phyloP scores from a whole-genome alignment of 2,329 filamentous ascomycete genomes.

The Aspergillus melleus region DNA sequence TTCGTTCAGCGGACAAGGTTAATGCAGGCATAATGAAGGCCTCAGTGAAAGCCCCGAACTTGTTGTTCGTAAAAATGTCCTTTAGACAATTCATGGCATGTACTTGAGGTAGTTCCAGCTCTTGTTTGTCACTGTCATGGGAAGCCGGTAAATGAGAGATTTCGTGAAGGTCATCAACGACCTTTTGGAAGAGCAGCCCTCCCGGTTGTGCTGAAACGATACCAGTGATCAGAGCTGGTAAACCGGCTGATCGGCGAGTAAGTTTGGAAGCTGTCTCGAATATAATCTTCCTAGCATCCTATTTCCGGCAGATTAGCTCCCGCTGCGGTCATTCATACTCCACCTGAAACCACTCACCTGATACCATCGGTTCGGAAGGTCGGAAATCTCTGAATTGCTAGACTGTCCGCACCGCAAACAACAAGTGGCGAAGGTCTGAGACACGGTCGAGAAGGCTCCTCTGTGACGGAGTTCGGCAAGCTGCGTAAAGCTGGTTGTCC shows the following conservation, averaged over 20 bases:
- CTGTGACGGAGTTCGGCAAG: slow-evolving; percentile 81
- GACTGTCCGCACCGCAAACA: slow-evolving; percentile 66
- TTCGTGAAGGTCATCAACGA: slow-evolving; percentile 43
- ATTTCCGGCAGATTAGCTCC: neutral
- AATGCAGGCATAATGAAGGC: slow-evolving; percentile 71
- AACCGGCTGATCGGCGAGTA: slow-evolving; percentile 86
- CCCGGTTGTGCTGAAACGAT: slow-evolving; percentile 66
- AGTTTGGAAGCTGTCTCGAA: slow-evolving; percentile 72
- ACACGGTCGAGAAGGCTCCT: slow-evolving; percentile 90
- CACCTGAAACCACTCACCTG: slow-evolving; percentile 72
- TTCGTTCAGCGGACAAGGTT: slow-evolving; percentile 73
- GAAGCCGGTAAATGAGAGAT: slow-evolving; percentile 36
- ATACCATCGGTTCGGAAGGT: slow-evolving; percentile 69
- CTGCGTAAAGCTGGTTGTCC: slow-evolving; percentile 76
- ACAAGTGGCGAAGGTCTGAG: slow-evolving; percentile 79
- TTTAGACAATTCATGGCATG: slow-evolving; percentile 93
- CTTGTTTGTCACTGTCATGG: slow-evolving; percentile 32
- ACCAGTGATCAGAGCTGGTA: slow-evolving; percentile 82
- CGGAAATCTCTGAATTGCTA: slow-evolving; percentile 42
- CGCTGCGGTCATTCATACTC: slow-evolving; percentile 18
- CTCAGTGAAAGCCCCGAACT: slow-evolving; percentile 71
- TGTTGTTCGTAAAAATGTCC: slow-evolving; percentile 83
- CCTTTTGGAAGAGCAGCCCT: slow-evolving; percentile 43
- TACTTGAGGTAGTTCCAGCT: slow-evolving; percentile 75
- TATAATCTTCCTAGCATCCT: slow-evolving; percentile 65